Evolutionary conservation across 2,329 filamentous ascomycete genomes (phyloP).

Genomic region (Penicillium sclerotiorum): DNA sequence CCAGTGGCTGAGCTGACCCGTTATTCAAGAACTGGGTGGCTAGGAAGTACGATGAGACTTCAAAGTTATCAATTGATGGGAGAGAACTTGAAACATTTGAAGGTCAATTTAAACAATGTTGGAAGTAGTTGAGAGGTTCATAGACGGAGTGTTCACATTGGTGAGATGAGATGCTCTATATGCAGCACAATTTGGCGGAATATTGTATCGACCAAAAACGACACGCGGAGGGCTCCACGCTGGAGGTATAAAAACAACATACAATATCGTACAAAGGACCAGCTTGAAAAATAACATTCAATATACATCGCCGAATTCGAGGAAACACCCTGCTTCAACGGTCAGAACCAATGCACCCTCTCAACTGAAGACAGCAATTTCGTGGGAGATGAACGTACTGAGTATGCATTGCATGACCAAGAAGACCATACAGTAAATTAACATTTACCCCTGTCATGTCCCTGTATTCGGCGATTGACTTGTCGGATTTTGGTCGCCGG

Average conservation of each 20-base stretch:
- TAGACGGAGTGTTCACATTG: neutral
- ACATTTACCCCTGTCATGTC: constrained; percentile 20
- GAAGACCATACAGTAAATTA: neutral
- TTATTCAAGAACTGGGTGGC: no score
- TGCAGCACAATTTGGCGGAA: neutral
- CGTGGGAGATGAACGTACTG: neutral
- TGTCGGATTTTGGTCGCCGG: constrained; percentile 24
- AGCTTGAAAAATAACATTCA: constrained; percentile 3
- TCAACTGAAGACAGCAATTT: no score
- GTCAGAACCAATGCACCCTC: neutral
- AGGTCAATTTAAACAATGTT: no score
- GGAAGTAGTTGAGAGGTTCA: neutral
- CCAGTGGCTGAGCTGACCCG: no score
- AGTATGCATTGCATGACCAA: constrained; percentile 5
- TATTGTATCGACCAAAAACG: neutral
- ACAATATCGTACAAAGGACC: constrained; percentile 5
- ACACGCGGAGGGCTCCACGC: neutral
- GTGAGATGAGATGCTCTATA: neutral
- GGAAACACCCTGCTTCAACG: neutral
- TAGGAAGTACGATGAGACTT: no score
- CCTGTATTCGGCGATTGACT: constrained; percentile 21
- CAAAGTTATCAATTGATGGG: no score
- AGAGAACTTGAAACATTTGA: no score
- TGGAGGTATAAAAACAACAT: constrained; percentile 9
- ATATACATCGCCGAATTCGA: constrained; percentile 1